These are phyloP conservation scores for Aspergillus baeticus DNA, from an alignment of 495 filamentous ascomycete species.

Conservation along the genomic window DNA sequence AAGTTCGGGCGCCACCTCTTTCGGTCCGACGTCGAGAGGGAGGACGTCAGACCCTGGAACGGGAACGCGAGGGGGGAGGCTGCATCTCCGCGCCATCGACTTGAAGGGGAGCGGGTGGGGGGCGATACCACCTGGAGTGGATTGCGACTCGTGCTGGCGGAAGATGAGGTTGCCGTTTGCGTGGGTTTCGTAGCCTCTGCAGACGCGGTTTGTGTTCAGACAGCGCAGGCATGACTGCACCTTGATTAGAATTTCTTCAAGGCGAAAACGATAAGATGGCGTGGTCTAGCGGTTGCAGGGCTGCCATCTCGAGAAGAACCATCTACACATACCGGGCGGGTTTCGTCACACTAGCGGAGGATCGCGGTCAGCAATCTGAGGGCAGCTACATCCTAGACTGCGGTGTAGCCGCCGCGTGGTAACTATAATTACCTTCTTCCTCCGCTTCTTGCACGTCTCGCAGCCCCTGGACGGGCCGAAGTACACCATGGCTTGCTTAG, in stretches of 20 bases:
- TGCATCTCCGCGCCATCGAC: conserved; percentile 30
- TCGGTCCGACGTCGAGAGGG: conserved; percentile 18
- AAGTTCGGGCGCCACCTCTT: conserved; percentile 19
- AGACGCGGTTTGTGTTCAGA: conserved; percentile 26
- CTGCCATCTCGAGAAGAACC: too few relatives aligned
- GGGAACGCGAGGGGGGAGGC: conserved; percentile 19
- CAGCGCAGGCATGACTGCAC: conserved; percentile 31
- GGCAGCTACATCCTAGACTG: too few relatives aligned
- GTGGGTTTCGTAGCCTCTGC: conserved; percentile 26
- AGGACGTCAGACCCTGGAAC: conserved; percentile 18
- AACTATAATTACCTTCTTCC: conserved; percentile 37
- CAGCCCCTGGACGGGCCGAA: conserved; percentile 32
- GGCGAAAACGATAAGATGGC: neutral
- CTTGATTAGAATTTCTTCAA: neutral
- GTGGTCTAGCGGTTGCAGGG: neutral
- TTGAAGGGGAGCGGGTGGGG: conserved; percentile 2
- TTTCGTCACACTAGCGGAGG: conserved; percentile 27
- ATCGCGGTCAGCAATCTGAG: too few relatives aligned
- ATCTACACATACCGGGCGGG: conserved; percentile 26
- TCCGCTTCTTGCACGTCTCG: conserved; percentile 28
- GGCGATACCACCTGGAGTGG: neutral
- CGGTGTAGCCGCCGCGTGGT: too few relatives aligned
- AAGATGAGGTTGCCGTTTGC: conserved; percentile 17
- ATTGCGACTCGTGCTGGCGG: conserved; percentile 22
- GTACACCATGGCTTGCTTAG: conserved; percentile 24